Conservation (phyloP, 805 yeast genomes). For the Metschnikowia henanensis region DNA sequence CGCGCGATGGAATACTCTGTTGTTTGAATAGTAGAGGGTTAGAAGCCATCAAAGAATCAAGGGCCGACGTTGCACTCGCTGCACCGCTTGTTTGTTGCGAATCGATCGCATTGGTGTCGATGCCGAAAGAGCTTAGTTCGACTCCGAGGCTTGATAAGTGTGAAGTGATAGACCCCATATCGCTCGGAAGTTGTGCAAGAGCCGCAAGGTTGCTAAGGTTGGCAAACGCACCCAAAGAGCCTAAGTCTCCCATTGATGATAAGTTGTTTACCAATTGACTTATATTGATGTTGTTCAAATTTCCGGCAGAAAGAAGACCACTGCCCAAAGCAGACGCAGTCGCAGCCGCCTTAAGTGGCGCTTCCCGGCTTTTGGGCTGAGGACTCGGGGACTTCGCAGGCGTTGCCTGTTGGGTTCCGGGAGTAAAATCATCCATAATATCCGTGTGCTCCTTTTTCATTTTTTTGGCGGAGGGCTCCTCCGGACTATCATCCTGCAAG, state of each 20-base stretch:
- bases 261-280: constrained; percentile 44
- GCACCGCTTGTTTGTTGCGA: not conserved
- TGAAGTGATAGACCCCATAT: constrained; percentile 36
- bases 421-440: constrained; percentile 6
- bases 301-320: constrained; percentile 30
- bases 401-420: constrained; percentile 24
- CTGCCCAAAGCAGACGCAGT: constrained; percentile 12
- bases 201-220: constrained; percentile 41
- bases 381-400: constrained; percentile 27
- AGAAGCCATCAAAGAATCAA: constrained; percentile 2
- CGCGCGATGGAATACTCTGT: not conserved
- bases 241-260: constrained; percentile 35
- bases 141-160: constrained; percentile 12
- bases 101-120: not conserved
- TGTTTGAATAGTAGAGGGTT: constrained; percentile 1
- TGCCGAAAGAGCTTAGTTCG: constrained; percentile 7
- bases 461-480: constrained; percentile 10
- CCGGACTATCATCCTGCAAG: constrained; percentile 20
- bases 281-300: constrained; percentile 41
- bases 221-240: constrained; percentile 37
- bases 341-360: constrained; percentile 7
- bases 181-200: constrained; percentile 44
- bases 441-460: constrained; percentile 2
- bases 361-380: constrained; percentile 1
- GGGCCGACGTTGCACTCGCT: not conserved